phyloP scores from a whole-genome alignment of 2,329 filamentous ascomycete genomes.

The Aureobasidium sp. region DNA sequence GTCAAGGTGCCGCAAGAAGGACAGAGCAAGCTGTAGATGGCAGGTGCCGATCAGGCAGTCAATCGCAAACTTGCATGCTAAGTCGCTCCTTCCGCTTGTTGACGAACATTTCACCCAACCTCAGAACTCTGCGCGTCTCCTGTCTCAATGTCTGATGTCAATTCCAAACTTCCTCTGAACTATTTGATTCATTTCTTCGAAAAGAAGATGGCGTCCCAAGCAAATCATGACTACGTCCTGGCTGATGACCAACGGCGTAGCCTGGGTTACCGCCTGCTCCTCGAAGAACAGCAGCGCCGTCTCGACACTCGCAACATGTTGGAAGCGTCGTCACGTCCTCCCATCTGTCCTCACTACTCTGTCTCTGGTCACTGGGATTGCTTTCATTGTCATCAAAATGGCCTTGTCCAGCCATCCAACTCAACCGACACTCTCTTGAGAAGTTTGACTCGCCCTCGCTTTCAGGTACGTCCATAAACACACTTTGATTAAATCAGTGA shows the following conservation, averaged over 20 bases:
- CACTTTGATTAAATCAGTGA: background rate
- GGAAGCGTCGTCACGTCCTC: background rate
- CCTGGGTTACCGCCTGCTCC: background rate
- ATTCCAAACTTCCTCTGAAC: background rate
- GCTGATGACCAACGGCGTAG: background rate
- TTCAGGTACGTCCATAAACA: background rate
- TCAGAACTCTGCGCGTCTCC: background rate
- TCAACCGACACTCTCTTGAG: background rate
- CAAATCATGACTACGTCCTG: background rate
- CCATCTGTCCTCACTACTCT: background rate
- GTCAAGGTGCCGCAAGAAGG: constrained; percentile 69
- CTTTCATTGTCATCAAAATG: background rate
- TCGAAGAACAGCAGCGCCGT: constrained; percentile 1
- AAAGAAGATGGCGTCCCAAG: background rate
- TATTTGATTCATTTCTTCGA: background rate
- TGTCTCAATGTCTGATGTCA: background rate
- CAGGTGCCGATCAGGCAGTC: background rate
- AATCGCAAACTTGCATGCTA: background rate
- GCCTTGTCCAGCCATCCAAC: background rate
- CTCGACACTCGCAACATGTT: background rate
- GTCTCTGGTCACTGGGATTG: background rate
- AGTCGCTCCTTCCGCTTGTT: background rate
- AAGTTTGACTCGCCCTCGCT: background rate
- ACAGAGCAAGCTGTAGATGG: constrained; percentile 30
- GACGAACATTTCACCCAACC: background rate